Conservation (phyloP, 1,139 yeast species). For the Geotrichum candidum region DNA sequence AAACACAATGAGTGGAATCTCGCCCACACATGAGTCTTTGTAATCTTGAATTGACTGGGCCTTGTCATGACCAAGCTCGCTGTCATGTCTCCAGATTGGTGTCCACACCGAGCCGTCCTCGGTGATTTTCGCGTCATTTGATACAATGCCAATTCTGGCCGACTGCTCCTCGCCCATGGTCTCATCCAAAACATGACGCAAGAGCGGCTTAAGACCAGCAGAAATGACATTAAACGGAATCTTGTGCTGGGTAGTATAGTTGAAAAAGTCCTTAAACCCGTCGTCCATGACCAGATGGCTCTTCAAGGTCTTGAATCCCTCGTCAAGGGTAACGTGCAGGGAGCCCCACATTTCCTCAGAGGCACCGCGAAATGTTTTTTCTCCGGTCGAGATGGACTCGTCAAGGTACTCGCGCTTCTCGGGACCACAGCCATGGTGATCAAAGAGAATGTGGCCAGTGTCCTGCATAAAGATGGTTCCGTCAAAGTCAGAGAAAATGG, state of each 20-base stretch:
- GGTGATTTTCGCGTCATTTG: slow-evolving; percentile 49
- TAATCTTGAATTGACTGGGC: slow-evolving; percentile 52
- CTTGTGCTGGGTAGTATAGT: slow-evolving; percentile 45
- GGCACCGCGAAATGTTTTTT: slow-evolving; percentile 38
- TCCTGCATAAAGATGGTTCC: slow-evolving; percentile 44
- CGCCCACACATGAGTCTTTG: slow-evolving; percentile 25
- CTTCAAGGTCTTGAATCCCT: slow-evolving; percentile 50
- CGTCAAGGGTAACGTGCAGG: slow-evolving; percentile 41
- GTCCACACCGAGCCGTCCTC: slow-evolving; percentile 47
- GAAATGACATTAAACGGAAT: slow-evolving; percentile 60
- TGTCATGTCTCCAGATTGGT: slow-evolving; percentile 54
- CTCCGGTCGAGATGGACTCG: slow-evolving; percentile 35
- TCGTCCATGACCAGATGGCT: slow-evolving; percentile 52
- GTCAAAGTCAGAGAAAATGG: slow-evolving; percentile 41
- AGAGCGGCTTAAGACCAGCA: slow-evolving; percentile 63
- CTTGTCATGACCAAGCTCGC: slow-evolving; percentile 63
- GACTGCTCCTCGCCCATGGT: slow-evolving; percentile 54
- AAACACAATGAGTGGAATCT: slow-evolving; percentile 36
- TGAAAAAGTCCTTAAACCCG: slow-evolving; percentile 52
- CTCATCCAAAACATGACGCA: slow-evolving; percentile 51
- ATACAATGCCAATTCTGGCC: slow-evolving; percentile 51
- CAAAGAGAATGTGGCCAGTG: slow-evolving; percentile 43
- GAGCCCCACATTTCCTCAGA: slow-evolving; percentile 44
- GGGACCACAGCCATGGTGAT: slow-evolving; percentile 41
- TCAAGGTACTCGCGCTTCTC: slow-evolving; percentile 38